Percentiles rank a stretch among this genome's conserved stretches.
These are phyloP conservation scores for Cetraspora pellucida DNA, from an alignment of 192 early-diverging fungal species.

Conservation along the genomic window DNA sequence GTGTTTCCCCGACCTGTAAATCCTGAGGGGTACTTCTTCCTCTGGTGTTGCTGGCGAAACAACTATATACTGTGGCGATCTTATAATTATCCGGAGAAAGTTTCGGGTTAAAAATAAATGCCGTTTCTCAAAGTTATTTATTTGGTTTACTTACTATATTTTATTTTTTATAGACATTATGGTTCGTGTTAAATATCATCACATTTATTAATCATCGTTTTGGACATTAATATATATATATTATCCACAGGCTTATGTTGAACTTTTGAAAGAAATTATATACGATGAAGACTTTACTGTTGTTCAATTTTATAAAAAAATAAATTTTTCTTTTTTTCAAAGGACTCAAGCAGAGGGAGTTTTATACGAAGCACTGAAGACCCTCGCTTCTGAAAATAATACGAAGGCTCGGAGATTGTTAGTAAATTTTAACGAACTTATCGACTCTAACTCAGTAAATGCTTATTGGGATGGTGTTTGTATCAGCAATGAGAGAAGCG, in stretches of 20 bases:
- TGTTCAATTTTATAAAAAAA: conserved; percentile 26
- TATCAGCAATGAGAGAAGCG: conserved; percentile 13
- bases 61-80: conserved; percentile 13
- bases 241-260: conserved; percentile 29
- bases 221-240: conserved; percentile 32
- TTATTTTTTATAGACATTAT: conserved; percentile 31
- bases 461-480: conserved; percentile 15
- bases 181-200: conserved; percentile 8
- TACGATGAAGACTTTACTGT: conserved; percentile 11
- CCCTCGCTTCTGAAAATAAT: conserved; percentile 25
- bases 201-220: conserved; percentile 12
- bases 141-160: conserved; percentile 8
- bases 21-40: conserved; percentile 9
- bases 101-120: conserved; percentile 30
- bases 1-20: conserved; percentile 16
- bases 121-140: neutral
- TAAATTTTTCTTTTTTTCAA: conserved; percentile 27
- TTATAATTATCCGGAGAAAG: conserved; percentile 31
- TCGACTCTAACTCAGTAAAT: conserved; percentile 17
- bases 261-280: conserved; percentile 35
- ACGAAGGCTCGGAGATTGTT: conserved; percentile 15
- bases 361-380: conserved; percentile 18
- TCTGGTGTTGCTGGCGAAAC: conserved; percentile 6
- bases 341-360: conserved; percentile 17
- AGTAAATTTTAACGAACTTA: conserved; percentile 31